Evolutionary conservation across 2,329 filamentous ascomycete species (phyloP).

Genomic region (Nannizziopsis arthrosporioides): DNA sequence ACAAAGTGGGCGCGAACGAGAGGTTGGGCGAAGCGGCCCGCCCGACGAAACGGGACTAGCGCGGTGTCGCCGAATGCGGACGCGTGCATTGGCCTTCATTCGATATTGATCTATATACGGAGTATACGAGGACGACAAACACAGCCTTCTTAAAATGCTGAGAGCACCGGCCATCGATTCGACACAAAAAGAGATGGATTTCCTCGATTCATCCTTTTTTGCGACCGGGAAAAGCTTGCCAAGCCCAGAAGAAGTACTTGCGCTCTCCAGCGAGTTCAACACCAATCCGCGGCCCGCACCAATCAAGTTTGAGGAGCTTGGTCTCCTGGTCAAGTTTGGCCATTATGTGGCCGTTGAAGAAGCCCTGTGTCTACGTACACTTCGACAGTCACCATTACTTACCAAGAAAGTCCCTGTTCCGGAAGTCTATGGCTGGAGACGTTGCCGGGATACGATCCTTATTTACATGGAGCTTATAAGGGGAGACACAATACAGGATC

Average conservation of each 20-base stretch:
- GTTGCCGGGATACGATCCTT: conserved; percentile 19
- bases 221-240: conserved; percentile 16
- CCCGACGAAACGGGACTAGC: no score
- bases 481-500: conserved; percentile 20
- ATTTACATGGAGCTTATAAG: conserved; percentile 27
- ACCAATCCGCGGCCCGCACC: conserved; percentile 11
- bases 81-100: no score
- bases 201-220: conserved; percentile 21
- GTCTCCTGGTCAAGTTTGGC: conserved; percentile 21
- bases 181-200: conserved; percentile 22
- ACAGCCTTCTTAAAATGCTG: no score
- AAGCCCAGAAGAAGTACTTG: conserved; percentile 17
- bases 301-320: conserved; percentile 16
- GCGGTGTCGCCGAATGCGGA: no score
- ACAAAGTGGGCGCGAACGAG: no score
- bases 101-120: no score
- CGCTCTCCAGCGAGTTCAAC: conserved; percentile 14
- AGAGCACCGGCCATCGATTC: no score
- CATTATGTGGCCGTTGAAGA: conserved; percentile 16
- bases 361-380: conserved; percentile 20
- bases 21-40: no score
- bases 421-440: conserved; percentile 28
- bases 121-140: no score
- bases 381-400: conserved; percentile 17
- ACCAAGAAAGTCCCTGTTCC: conserved; percentile 24